Evolutionary conservation across 352 stramenopile genomes (phyloP).

Genomic region (Globisporangium abappressorium): DNA sequence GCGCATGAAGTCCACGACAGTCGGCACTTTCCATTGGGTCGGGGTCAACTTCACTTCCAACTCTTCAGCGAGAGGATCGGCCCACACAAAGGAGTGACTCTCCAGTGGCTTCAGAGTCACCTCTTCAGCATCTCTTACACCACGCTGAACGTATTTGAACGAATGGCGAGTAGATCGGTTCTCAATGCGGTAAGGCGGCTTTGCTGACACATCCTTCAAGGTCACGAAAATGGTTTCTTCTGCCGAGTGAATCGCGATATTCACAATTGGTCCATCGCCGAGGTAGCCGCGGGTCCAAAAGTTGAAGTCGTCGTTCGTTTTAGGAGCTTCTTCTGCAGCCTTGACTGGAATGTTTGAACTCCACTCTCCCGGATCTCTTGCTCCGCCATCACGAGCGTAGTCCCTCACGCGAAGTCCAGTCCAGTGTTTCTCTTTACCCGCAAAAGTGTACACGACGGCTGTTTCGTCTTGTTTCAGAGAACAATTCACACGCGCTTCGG

Average conservation of each 20-base stretch:
- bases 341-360: conserved; percentile 45
- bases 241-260: conserved; percentile 50
- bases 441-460: conserved; percentile 64
- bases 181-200: conserved; percentile 79
- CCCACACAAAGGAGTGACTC: conserved; percentile 81
- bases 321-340: conserved; percentile 26
- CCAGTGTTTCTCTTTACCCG: conserved; percentile 69
- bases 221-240: conserved; percentile 72
- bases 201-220: conserved; percentile 64
- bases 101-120: conserved; percentile 64
- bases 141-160: conserved; percentile 75
- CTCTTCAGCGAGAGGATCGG: conserved; percentile 55
- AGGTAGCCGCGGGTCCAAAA: conserved; percentile 73
- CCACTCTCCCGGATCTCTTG: conserved; percentile 55
- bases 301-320: conserved; percentile 40
- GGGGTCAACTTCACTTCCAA: conserved; percentile 60
- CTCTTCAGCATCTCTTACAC: conserved; percentile 56
- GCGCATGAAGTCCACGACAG: conserved; percentile 69
- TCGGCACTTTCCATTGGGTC: conserved; percentile 64
- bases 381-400: conserved; percentile 33
- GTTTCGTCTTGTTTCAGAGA: conserved; percentile 51
- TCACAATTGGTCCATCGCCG: conserved; percentile 72
- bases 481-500: conserved; percentile 32
- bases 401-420: conserved; percentile 67
- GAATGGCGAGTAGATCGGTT: conserved; percentile 74